phyloP scores from a whole-genome alignment of 768 basidiomycete genomes.

The Lactifluus volemus region DNA sequence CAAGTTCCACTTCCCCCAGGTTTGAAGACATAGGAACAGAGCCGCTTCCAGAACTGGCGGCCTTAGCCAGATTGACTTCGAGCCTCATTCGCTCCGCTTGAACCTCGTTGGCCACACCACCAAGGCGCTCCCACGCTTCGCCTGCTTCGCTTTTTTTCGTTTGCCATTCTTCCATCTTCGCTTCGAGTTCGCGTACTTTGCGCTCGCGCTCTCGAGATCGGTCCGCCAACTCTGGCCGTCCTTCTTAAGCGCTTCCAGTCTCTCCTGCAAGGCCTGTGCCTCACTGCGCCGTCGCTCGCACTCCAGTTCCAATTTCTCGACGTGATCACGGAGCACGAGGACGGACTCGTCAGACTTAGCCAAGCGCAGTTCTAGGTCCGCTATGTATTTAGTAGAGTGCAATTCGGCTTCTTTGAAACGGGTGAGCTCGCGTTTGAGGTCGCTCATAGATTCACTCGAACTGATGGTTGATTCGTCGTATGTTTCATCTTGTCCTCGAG shows the following conservation, averaged over 20 bases:
- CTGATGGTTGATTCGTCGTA: slow-evolving; percentile 73
- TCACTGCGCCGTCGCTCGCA: slow-evolving; percentile 66
- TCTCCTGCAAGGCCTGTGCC: slow-evolving; percentile 58
- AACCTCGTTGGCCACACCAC: slow-evolving; percentile 59
- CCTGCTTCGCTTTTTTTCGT: slow-evolving; percentile 57
- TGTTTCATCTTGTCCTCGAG: slow-evolving; percentile 86
- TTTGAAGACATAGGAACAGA: slow-evolving; percentile 26
- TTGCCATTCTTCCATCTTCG: slow-evolving; percentile 72
- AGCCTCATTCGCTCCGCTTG: slow-evolving; percentile 60
- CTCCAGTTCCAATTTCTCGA: slow-evolving; percentile 73
- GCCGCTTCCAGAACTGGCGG: slow-evolving; percentile 22
- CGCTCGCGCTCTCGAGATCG: slow-evolving; percentile 75
- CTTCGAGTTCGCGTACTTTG: slow-evolving; percentile 66
- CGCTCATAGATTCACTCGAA: slow-evolving; percentile 71
- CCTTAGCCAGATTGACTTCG: slow-evolving; percentile 33
- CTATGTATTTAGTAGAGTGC: slow-evolving; percentile 69
- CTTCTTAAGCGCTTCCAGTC: slow-evolving; percentile 56
- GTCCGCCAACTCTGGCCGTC: slow-evolving; percentile 78
- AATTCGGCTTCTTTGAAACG: slow-evolving; percentile 70
- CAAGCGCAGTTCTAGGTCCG: slow-evolving; percentile 77
- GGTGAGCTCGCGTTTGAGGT: slow-evolving; percentile 75
- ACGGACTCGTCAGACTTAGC: slow-evolving; percentile 73
- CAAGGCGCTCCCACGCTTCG: slow-evolving; percentile 58
- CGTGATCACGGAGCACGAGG: slow-evolving; percentile 52
- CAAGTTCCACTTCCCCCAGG: slow-evolving; percentile 29